Conservation (phyloP, 352 stramenopile species). For the Blastocystis sp. region DNA sequence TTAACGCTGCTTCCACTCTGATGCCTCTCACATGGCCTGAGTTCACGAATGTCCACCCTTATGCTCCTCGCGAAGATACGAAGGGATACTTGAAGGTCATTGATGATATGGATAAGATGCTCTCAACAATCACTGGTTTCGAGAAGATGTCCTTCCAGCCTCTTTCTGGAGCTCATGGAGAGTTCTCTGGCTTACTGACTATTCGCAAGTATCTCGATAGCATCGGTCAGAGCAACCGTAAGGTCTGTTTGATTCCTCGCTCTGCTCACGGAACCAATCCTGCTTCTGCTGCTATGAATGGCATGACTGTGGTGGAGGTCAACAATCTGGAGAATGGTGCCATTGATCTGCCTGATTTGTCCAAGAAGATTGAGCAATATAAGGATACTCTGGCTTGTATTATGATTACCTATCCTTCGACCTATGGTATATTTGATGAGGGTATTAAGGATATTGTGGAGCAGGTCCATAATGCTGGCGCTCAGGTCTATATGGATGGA, state of each 20-base stretch:
- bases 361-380: constrained; percentile 90
- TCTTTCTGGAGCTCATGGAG: constrained; percentile 93
- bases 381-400: constrained; percentile 90
- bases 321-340: constrained; percentile 89
- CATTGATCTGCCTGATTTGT: constrained; percentile 90
- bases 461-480: constrained; percentile 89
- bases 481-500: constrained; percentile 99
- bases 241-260: constrained; percentile 96
- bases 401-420: constrained; percentile 99
- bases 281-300: constrained; percentile 91
- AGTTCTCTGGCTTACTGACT: constrained; percentile 92
- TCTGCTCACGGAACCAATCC: constrained; percentile 98
- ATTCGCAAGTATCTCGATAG: constrained; percentile 92
- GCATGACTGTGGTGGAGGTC: constrained; percentile 92
- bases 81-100: constrained; percentile 94
- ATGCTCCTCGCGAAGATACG: constrained; percentile 88
- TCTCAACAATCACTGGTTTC: constrained; percentile 97
- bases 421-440: constrained; percentile 97
- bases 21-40: constrained; percentile 92
- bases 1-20: constrained; percentile 95
- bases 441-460: constrained; percentile 92
- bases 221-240: constrained; percentile 86
- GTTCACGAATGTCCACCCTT: constrained; percentile 96
- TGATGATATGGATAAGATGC: constrained; percentile 73
- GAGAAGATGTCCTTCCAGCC: constrained; percentile 92